Evolutionary conservation across 768 basidiomycete species (phyloP), one percentile per base, ranked within the genome.

Genomic region (Suillus decipiens): DNA sequence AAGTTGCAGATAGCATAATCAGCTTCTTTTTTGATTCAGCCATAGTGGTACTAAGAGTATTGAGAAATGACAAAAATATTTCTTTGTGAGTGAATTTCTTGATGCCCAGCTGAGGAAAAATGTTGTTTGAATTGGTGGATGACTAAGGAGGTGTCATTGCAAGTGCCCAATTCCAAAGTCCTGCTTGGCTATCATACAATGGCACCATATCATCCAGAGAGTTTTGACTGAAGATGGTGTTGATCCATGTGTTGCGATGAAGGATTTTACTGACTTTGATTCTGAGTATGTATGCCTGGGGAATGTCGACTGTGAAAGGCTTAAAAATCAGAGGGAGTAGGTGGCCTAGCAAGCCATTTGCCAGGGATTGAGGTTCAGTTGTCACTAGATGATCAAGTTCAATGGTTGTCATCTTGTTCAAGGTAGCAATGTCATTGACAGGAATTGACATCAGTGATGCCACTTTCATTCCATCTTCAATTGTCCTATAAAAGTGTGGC

Each of bases 271-370:
- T 24, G 22, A 24, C 11, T 47, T 22, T 3, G 1, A 22, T 47
- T 47, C 0, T 6, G 10, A 47, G 45, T 22, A 1, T 24, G 0
- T 1, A 0, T 14, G 2, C 22, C 2, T 0, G 12, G 11, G 45
- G 12, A 22, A 47, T 47, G 12, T 10, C 4, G 22, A 2, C 1
- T 6, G 11, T 24, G 22, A 47, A 47, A 47, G 22, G 45, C 45
- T 47, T 47, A 6, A 47, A 47, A 6, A 47, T 47, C 4, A 47
- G 45, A 24, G 45, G 12, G 12, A 47, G 45, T 24, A 47, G 45
- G 45, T 47, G 22, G 45, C 45, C 45, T 47, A 22, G 10, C 3
- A 6, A 45, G 43, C 14, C 22, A 1, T 22, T 12, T 12, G 2
- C 22, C n/a, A n/a, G n/a, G 7, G 45, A 2, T 12, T 47, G 45